Evolutionary conservation across 1,284 basidiomycete genomes (phyloP).

Genomic region (Ceratobasidium papillatum): DNA sequence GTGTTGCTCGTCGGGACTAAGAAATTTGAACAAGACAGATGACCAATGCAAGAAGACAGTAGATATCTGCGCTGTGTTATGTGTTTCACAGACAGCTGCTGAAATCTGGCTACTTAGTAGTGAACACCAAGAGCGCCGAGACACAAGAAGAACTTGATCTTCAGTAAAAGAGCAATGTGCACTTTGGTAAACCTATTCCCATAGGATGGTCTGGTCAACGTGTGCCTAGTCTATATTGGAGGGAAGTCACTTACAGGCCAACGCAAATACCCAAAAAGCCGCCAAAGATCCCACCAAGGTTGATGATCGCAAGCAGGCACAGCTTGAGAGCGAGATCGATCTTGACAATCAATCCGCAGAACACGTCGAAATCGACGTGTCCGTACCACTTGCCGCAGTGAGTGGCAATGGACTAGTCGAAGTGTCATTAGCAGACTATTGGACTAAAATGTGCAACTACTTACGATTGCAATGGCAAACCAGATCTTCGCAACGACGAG

Average conservation of each 20-base stretch:
- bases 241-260: conserved; percentile 29
- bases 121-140: conserved; percentile 28
- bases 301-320: conserved; percentile 18
- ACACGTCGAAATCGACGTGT: conserved; percentile 1
- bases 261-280: conserved; percentile 23
- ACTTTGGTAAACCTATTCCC: conserved; percentile 21
- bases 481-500: conserved; percentile 33
- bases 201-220: too few relatives aligned
- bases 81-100: neutral
- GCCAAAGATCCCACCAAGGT: conserved; percentile 23
- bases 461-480: conserved; percentile 23
- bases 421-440: neutral
- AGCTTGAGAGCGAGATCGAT: conserved; percentile 30
- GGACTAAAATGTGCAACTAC: neutral
- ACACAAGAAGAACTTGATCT: conserved; percentile 24
- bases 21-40: neutral
- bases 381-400: conserved; percentile 37
- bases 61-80: neutral
- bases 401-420: conserved; percentile 31
- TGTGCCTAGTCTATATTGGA: neutral
- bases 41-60: neutral
- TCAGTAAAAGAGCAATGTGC: conserved; percentile 1
- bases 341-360: conserved; percentile 27
- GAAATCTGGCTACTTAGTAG: conserved; percentile 12
- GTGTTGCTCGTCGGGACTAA: too few relatives aligned